Evolutionary conservation across 192 early-diverging fungal genomes (phyloP).

Genomic region (Umbelopsis ramanniana): DNA sequence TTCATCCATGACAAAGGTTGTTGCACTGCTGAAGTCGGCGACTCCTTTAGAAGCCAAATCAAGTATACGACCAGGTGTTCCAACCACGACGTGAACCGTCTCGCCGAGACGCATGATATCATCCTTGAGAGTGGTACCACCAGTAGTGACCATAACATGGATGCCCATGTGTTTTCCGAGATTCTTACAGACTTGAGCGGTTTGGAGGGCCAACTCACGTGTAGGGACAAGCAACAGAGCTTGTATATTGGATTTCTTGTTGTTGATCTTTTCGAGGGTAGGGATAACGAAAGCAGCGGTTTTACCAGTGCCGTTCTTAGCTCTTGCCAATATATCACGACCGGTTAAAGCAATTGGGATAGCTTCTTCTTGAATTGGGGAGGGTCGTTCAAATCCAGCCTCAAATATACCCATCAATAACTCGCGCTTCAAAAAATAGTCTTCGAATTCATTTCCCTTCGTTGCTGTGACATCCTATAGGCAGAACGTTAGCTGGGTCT

Average conservation of each 20-base stretch:
- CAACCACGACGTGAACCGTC: constrained; percentile 95
- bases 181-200: constrained; percentile 98
- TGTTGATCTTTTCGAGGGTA: constrained; percentile 90
- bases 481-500: neutral
- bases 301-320: constrained; percentile 95
- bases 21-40: constrained; percentile 87
- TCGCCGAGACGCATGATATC: constrained; percentile 96
- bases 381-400: constrained; percentile 96
- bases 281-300: constrained; percentile 99
- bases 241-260: constrained; percentile 87
- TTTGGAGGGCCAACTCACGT: constrained; percentile 97
- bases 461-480: constrained; percentile 88
- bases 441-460: constrained; percentile 99
- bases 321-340: constrained; percentile 94
- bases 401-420: constrained; percentile 99
- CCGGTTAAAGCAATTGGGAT: constrained; percentile 97
- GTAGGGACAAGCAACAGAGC: constrained; percentile 95
- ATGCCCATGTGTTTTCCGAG: constrained; percentile 96
- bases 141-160: constrained; percentile 99
- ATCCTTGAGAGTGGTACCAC: constrained; percentile 97
- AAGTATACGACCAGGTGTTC: constrained; percentile 95
- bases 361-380: constrained; percentile 98
- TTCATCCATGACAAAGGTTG: constrained; percentile 98
- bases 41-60: constrained; percentile 96
- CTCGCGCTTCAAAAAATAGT: constrained; percentile 96